Evolutionary conservation across 495 filamentous ascomycete genomes (phyloP).

Genomic region (Aspergillus sclerotioniger): DNA sequence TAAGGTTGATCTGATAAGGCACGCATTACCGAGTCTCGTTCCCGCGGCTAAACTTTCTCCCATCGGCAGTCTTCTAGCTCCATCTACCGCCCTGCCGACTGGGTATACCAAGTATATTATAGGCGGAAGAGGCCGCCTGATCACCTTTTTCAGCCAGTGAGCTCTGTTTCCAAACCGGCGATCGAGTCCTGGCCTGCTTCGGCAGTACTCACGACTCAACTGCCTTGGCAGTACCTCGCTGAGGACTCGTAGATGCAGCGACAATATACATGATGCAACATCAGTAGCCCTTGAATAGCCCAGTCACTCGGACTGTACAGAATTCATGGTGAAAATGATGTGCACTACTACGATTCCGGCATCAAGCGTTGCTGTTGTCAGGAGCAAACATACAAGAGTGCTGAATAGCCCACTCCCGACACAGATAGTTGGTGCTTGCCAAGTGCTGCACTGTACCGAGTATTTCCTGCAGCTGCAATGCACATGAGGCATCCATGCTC

Average conservation of each 20-base stretch:
- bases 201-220: no score
- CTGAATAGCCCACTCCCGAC: not conserved
- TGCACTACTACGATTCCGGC: no score
- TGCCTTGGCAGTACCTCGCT: no score
- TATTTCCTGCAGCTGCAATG: slow-evolving; percentile 2
- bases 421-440: not conserved
- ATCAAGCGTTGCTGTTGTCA: not conserved
- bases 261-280: no score
- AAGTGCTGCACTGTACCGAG: not conserved
- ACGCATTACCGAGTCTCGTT: not conserved
- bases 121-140: not conserved
- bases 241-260: no score
- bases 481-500: not conserved
- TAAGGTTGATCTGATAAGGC: not conserved
- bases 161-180: no score
- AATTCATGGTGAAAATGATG: no score
- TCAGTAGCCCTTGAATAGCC: no score
- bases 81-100: not conserved
- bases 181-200: not conserved
- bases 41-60: not conserved
- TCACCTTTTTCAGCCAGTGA: no score
- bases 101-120: not conserved
- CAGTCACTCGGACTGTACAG: no score
- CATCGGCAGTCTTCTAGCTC: not conserved
- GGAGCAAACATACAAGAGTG: not conserved